Evolutionary conservation across 2,329 filamentous ascomycete species (phyloP).

Genomic region (Phaeoacremonium minimum): DNA sequence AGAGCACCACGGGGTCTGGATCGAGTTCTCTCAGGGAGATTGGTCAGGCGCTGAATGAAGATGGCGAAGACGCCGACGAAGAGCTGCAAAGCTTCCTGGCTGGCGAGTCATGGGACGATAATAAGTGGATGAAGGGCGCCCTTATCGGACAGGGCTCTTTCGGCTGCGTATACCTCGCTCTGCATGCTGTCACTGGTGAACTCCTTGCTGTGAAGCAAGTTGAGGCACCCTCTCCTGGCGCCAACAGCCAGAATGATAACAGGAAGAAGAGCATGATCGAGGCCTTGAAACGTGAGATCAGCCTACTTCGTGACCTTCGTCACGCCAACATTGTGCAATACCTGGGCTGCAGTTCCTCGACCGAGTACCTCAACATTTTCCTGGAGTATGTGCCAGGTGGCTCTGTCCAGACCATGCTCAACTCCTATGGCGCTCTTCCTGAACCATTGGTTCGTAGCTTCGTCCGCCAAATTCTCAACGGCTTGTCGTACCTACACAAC

Average conservation of each 20-base stretch:
- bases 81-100: constrained; percentile 86
- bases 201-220: constrained; percentile 98
- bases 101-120: constrained; percentile 90
- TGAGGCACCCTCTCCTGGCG: constrained; percentile 75
- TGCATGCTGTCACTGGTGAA: constrained; percentile 94
- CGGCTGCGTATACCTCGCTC: constrained; percentile 88
- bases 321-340: constrained; percentile 99
- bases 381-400: constrained; percentile 97
- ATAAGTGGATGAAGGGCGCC: constrained; percentile 99
- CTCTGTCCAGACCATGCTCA: constrained; percentile 96
- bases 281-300: constrained; percentile 93
- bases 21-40: constrained; percentile 78
- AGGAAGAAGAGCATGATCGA: constrained; percentile 98
- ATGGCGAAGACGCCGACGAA: constrained; percentile 87
- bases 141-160: constrained; percentile 97
- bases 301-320: constrained; percentile 85
- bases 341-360: constrained; percentile 87
- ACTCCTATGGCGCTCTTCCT: constrained; percentile 92
- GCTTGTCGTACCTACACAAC: constrained; percentile 88
- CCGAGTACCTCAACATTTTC: constrained; percentile 97
- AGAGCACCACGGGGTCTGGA: constrained; percentile 56
- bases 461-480: constrained; percentile 89
- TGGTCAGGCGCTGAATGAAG: constrained; percentile 79
- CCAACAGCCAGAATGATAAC: constrained; percentile 76
- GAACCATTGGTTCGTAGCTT: constrained; percentile 95